Base-by-base conservation (phyloP, 176 grass and related monocot species). In the Aegilops sharonensis region DNA sequence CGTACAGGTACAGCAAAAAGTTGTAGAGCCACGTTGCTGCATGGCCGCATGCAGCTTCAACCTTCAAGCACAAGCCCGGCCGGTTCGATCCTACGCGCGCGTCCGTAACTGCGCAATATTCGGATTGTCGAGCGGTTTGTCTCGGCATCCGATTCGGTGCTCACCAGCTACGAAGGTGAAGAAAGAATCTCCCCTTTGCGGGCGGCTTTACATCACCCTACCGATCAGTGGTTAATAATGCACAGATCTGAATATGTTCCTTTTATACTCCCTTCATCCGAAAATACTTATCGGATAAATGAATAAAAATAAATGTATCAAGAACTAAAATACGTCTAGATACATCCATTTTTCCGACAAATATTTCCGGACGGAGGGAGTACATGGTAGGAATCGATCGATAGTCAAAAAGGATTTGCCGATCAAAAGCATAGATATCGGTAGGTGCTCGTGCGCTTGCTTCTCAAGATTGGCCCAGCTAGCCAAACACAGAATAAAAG, bases 71-170 rank as follows among this genome's bases (percentile, higher is more conserved):
- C 65, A 83, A 87, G 74, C 20, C 80, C 23, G n/a, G 81, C 17
- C 17, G n/a, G 61, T 76, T 78, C 23, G 32, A 56, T 84, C 80
- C 61, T 56, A 73, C 39, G 40, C 37, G 40, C 12, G 23, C 71
- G 31, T 54, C 61, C 6, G 25, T 45, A 42, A 36, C 34, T 11
- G 13, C 79, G 24, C 48, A 17, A 1, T 30, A 64, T 75, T 42
- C 39, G 21, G n/a, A 9, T 57, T 78, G 12, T 83, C 8, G 43
- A 61, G 68, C 69, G 48, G 61, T n/a, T 32, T 72, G 54, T 14
- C 71, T 78, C 74, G 80, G 93, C 89, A 95, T 92, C 93, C 34
- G 93, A 92, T 91, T 91, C 93, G 40, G 11, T 11, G 88, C 39
- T 83, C 89, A 85, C 68, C 86, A 87, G 66, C 80, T 18, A 78